Evolutionary conservation across 768 basidiomycete species (phyloP), one percentile per base, ranked within the genome.

Genomic region (Hydnum rufescens): DNA sequence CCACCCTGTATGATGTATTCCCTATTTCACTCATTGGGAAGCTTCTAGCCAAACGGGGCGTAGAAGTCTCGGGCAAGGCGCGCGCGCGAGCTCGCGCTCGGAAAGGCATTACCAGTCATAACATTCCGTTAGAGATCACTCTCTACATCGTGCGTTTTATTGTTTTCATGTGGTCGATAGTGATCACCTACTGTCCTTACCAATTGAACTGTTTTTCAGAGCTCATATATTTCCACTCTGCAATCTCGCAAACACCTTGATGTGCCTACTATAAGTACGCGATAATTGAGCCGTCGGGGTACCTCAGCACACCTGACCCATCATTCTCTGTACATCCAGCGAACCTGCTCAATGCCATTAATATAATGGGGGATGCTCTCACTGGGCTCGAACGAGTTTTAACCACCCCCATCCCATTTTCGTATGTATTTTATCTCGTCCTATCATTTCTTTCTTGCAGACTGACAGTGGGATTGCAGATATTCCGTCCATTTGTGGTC

Each of bases 361-460:
- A 70, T 57, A 47, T 42, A 26, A 46, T 60, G 18, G 74, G 77
- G 3, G 78, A 82, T 52, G 71, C 74, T 28, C 65, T 83, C 47
- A 81, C 80, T 6, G 77, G 77, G 3, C 66, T 83, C 1, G 81
- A 84, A 59, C 68, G 82, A 39, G 80, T 82, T 55, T 68, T 84
- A 3, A 82, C 80, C 0, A 80, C 80, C 1, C 80, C 81, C 2
- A 80, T 84, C 43, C 82, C 80, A 5, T 82, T 80, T 64, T 82
- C 79, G 73, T 81, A 57, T 39, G 72, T 64, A 3, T 2, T 43
- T 23, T 19, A 18, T 47, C n/a, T 13, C 48, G 30, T 22, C 47
- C 54, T 16, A 34, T 5, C 23, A 5, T 25, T 51, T 23, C 48
- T 53, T 6, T 39, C 29, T 3, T 31, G 28, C 34, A 32, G 30